These are phyloP conservation scores for Suhomyces sp. DNA, from an alignment of 805 yeast species.

Conservation along the genomic window DNA sequence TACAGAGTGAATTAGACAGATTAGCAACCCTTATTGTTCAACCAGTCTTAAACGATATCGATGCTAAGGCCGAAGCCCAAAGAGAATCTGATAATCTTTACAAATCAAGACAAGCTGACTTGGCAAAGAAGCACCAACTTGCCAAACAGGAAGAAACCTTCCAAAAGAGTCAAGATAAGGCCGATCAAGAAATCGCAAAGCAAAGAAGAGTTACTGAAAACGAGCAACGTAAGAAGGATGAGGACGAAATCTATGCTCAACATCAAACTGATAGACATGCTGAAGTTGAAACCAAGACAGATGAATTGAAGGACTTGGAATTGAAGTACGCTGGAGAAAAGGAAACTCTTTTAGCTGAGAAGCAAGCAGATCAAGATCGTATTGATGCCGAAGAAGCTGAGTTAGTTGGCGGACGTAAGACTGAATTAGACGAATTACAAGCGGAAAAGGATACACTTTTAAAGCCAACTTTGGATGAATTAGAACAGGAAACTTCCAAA, in stretches of 20 bases:
- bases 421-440: slow-evolving; percentile 49
- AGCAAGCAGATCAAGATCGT: slow-evolving; percentile 46
- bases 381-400: slow-evolving; percentile 45
- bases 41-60: slow-evolving; percentile 79
- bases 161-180: slow-evolving; percentile 34
- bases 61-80: slow-evolving; percentile 66
- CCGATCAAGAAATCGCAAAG: slow-evolving; percentile 36
- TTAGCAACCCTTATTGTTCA: slow-evolving; percentile 78
- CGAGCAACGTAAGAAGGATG: slow-evolving; percentile 31
- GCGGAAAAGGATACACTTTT: slow-evolving; percentile 53
- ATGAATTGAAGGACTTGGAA: slow-evolving; percentile 36
- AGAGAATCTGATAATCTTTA: slow-evolving; percentile 47
- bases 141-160: slow-evolving; percentile 28
- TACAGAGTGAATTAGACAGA: slow-evolving; percentile 70
- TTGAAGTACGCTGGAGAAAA: slow-evolving; percentile 39
- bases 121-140: slow-evolving; percentile 30
- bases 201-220: slow-evolving; percentile 31
- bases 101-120: slow-evolving; percentile 35
- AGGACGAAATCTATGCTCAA: slow-evolving; percentile 27
- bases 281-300: slow-evolving; percentile 28
- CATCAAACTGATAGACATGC: slow-evolving; percentile 30
- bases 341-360: slow-evolving; percentile 44
- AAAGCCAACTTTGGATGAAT: slow-evolving; percentile 55
- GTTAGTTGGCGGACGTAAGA: slow-evolving; percentile 44
- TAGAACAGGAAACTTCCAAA: slow-evolving; percentile 48